phyloP scores from a whole-genome alignment of 192 early-diverging fungal species.

The Rhizophagus prolifer region DNA sequence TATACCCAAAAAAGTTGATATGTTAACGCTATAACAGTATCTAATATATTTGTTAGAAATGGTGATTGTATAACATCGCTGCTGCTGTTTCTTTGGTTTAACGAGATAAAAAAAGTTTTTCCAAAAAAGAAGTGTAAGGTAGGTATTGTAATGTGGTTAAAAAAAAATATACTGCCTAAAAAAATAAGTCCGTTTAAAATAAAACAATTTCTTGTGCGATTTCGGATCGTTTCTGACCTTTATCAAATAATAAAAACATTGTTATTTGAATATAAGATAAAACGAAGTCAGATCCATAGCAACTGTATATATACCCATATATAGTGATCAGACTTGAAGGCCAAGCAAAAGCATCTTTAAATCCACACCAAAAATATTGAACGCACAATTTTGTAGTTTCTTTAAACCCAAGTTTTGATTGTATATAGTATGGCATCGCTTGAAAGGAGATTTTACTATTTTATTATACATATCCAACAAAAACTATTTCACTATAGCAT shows the following conservation, averaged over 20 bases:
- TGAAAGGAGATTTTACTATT: not conserved
- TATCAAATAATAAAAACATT: conserved; percentile 30
- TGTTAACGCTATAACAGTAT: conserved; percentile 29
- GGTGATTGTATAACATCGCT: not conserved
- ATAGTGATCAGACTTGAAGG: conserved; percentile 46
- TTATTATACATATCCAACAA: too few species aligned
- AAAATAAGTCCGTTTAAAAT: conserved; percentile 55
- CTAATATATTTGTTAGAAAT: conserved; percentile 27
- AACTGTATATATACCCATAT: conserved; percentile 42
- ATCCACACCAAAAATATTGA: conserved; percentile 18
- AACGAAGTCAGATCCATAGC: not conserved
- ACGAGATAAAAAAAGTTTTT: not conserved
- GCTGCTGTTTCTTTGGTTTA: not conserved
- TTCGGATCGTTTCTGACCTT: conserved; percentile 50
- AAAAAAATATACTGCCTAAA: conserved; percentile 52
- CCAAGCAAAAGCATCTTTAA: conserved; percentile 45
- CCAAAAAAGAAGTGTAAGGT: conserved; percentile 24
- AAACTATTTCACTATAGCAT: too few species aligned
- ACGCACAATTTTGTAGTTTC: conserved; percentile 16
- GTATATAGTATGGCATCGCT: not conserved
- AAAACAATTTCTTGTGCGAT: conserved; percentile 42
- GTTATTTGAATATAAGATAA: conserved; percentile 39
- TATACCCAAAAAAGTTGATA: conserved; percentile 57
- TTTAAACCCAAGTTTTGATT: conserved; percentile 9
- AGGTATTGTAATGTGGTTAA: conserved; percentile 37